These are phyloP conservation scores for Volvox reticuliferus DNA, from an alignment of 139 green algal genomes.

Conservation along the genomic window DNA sequence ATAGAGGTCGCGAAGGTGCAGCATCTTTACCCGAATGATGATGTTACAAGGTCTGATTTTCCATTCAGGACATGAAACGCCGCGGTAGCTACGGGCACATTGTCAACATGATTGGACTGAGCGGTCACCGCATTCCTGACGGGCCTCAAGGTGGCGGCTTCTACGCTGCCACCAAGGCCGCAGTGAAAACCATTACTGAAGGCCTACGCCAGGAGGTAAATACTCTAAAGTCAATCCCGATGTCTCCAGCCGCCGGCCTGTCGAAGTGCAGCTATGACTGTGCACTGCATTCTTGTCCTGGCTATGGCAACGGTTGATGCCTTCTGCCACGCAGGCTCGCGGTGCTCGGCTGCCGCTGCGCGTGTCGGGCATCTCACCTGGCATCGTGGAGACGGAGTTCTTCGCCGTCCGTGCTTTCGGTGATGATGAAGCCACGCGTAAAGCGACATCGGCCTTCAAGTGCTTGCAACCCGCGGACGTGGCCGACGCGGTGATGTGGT, in stretches of 20 bases:
- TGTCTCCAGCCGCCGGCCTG: too few relatives aligned
- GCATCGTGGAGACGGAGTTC: slow-evolving; percentile 83
- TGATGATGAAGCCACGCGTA: slow-evolving; percentile 49
- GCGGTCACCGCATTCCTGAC: slow-evolving; percentile 74
- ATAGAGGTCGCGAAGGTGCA: too few relatives aligned
- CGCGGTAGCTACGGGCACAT: slow-evolving; percentile 78
- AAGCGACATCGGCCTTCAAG: slow-evolving; percentile 55
- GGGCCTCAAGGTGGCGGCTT: slow-evolving; percentile 68
- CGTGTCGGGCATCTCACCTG: slow-evolving; percentile 78
- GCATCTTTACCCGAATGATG: too few relatives aligned
- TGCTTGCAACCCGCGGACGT: slow-evolving; percentile 75
- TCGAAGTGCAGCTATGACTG: too few relatives aligned
- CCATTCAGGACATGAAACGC: slow-evolving; percentile 77
- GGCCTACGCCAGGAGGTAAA: slow-evolving; percentile 79
- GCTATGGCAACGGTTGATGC: too few relatives aligned
- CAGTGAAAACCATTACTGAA: slow-evolving; percentile 75
- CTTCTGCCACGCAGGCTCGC: slow-evolving; percentile 53
- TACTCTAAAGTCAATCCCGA: too few relatives aligned
- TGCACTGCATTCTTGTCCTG: too few relatives aligned
- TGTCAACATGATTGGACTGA: slow-evolving; percentile 82
- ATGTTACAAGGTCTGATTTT: too few relatives aligned
- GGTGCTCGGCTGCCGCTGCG: slow-evolving; percentile 66
- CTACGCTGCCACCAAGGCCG: slow-evolving; percentile 64
- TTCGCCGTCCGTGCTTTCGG: slow-evolving; percentile 66
- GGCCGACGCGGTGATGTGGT: slow-evolving; percentile 74